A percentile compares a stretch with the other conserved stretches of the same genome.
phyloP scores from a whole-genome alignment of 2,329 filamentous ascomycete species.

The Lasiodiplodia sp. region DNA sequence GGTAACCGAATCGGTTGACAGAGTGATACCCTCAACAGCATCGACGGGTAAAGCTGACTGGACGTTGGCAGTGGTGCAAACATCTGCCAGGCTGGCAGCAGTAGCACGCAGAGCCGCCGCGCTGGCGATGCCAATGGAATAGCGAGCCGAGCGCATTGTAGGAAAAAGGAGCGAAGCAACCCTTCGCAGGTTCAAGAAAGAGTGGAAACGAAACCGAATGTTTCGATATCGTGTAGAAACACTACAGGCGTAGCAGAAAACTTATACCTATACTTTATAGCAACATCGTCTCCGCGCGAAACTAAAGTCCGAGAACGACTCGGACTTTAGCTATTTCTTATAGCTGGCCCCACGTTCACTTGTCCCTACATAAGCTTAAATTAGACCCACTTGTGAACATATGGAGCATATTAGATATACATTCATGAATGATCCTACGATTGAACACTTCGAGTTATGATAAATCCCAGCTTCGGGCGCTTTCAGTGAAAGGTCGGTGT shows the following conservation, averaged over 20 bases:
- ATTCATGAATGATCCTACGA: not conserved
- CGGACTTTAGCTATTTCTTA: conserved; percentile 8
- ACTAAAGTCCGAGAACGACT: conserved; percentile 2
- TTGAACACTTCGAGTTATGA: not conserved
- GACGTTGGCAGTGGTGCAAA: conserved; percentile 35
- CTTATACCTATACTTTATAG: not conserved
- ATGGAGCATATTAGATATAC: too few species aligned
- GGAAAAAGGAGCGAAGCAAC: not conserved
- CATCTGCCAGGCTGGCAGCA: conserved; percentile 18
- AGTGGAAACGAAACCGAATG: conserved; percentile 9
- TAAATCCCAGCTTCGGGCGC: not conserved
- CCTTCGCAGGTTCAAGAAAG: not conserved
- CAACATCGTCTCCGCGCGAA: not conserved
- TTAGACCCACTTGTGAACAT: not conserved
- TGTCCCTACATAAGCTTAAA: not conserved
- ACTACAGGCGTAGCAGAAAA: not conserved
- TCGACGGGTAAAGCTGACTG: conserved; percentile 35
- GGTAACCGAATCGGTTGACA: conserved; percentile 33
- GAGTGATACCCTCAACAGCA: conserved; percentile 30
- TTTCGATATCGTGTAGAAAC: not conserved
- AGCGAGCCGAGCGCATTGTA: conserved; percentile 3
- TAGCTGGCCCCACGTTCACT: not conserved
- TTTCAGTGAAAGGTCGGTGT: not conserved
- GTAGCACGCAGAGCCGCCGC: conserved; percentile 6
- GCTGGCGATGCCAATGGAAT: conserved; percentile 6